A percentile compares a stretch with the other conserved stretches of the same genome.
phyloP scores from a whole-genome alignment of 2,329 filamentous ascomycete genomes.

The Ilyonectria sp. region DNA sequence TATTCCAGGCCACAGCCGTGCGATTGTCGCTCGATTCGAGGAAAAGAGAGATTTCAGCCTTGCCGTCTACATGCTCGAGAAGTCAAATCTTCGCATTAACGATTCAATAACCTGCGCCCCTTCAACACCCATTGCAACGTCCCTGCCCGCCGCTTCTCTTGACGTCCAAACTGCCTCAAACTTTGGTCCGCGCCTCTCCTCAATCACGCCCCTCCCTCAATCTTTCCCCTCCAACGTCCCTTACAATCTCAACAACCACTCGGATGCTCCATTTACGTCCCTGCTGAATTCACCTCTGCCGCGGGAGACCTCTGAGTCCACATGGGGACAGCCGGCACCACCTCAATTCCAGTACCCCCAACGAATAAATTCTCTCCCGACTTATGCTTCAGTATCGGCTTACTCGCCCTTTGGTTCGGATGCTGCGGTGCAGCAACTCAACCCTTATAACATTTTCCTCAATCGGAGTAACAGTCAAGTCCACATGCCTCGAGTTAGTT shows the following conservation, averaged over 20 bases:
- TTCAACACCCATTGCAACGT: background rate
- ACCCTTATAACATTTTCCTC: slow-evolving; percentile 45
- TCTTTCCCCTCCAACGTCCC: slow-evolving; percentile 1
- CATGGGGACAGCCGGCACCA: background rate
- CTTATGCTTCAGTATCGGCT: slow-evolving; percentile 6
- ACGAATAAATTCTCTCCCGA: slow-evolving; percentile 32
- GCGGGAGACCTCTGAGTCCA: background rate
- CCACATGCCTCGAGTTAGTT: slow-evolving; percentile 47
- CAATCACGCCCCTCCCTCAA: slow-evolving; percentile 39
- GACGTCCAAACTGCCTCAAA: slow-evolving; percentile 16
- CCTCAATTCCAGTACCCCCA: slow-evolving; percentile 20
- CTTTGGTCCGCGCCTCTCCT: slow-evolving; percentile 45
- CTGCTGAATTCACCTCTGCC: slow-evolving; percentile 33
- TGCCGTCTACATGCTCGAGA: slow-evolving; percentile 51
- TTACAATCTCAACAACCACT: slow-evolving; percentile 13
- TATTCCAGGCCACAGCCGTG: slow-evolving; percentile 45
- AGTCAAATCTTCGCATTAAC: slow-evolving; percentile 48
- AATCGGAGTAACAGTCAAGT: slow-evolving; percentile 24
- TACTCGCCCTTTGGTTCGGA: background rate
- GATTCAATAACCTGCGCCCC: slow-evolving; percentile 30
- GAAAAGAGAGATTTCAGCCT: slow-evolving; percentile 53
- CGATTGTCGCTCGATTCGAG: slow-evolving; percentile 48
- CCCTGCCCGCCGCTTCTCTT: background rate
- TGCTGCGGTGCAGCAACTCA: slow-evolving; percentile 33
- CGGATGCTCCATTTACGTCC: slow-evolving; percentile 29